Evolutionary conservation across 2,329 filamentous ascomycete species (phyloP).

Genomic region (Leptographium wingfieldii): DNA sequence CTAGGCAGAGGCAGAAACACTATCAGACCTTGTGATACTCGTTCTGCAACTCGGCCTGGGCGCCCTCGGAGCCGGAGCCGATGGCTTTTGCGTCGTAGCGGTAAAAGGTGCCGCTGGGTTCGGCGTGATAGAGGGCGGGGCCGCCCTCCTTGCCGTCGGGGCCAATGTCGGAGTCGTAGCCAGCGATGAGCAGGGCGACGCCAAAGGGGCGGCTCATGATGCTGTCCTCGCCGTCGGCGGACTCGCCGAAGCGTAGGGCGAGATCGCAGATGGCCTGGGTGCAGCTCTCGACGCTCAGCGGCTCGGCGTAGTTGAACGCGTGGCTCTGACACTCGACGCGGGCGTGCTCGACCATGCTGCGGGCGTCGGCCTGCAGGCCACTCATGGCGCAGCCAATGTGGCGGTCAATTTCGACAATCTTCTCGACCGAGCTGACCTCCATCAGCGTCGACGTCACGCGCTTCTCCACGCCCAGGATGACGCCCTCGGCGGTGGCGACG

Average conservation of each 20-base stretch:
- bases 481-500: constrained; percentile 87
- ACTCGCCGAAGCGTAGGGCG: constrained; percentile 91
- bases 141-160: constrained; percentile 55
- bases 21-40: constrained; percentile 76
- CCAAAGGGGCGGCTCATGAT: constrained; percentile 98
- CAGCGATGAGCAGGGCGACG: constrained; percentile 90
- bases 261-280: constrained; percentile 98
- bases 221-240: constrained; percentile 93
- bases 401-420: constrained; percentile 98
- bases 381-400: constrained; percentile 99
- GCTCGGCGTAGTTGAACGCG: constrained; percentile 95
- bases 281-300: constrained; percentile 89
- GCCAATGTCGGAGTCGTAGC: constrained; percentile 50
- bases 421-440: constrained; percentile 95
- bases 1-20: too few species aligned
- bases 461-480: constrained; percentile 97
- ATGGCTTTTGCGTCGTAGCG: constrained; percentile 98
- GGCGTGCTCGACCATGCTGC: constrained; percentile 96
- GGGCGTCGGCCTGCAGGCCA: constrained; percentile 90
- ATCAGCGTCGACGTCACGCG: constrained; percentile 95
- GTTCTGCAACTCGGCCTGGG: constrained; percentile 94
- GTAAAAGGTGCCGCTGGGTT: constrained; percentile 97
- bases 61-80: constrained; percentile 91
- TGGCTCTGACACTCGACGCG: constrained; percentile 96
- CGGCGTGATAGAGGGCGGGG: constrained; percentile 92